These are phyloP conservation scores for Diaporthe batatas DNA, from an alignment of 2,329 filamentous ascomycete genomes.

Conservation along the genomic window DNA sequence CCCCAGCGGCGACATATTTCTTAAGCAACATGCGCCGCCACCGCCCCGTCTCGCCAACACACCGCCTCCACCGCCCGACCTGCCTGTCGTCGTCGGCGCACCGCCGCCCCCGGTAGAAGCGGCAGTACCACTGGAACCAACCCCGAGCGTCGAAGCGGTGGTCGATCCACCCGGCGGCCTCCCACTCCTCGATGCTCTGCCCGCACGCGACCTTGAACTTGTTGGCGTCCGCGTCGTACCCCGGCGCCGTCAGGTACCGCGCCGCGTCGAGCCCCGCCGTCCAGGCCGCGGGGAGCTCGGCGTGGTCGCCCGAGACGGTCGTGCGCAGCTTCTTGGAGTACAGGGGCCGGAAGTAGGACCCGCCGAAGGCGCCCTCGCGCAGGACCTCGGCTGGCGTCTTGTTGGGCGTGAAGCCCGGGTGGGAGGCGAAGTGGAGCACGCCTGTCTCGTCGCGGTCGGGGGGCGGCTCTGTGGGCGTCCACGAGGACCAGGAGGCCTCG, in stretches of 20 bases:
- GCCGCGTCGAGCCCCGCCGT: constrained; percentile 54
- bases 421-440: constrained; percentile 60
- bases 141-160: constrained; percentile 65
- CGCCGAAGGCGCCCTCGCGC: constrained; percentile 65
- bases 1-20: constrained; percentile 61
- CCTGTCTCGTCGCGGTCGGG: constrained; percentile 58
- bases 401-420: constrained; percentile 63
- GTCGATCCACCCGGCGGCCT: constrained; percentile 67
- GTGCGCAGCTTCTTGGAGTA: constrained; percentile 57
- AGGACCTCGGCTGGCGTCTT: constrained; percentile 66
- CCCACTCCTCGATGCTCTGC: constrained; percentile 68
- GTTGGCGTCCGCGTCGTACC: constrained; percentile 63
- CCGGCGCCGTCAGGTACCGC: constrained; percentile 54
- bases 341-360: constrained; percentile 64
- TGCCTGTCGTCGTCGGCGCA: constrained; percentile 67
- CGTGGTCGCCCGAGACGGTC: constrained; percentile 60
- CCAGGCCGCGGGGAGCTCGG: constrained; percentile 61
- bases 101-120: constrained; percentile 64
- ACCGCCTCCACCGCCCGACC: constrained; percentile 64
- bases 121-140: constrained; percentile 70
- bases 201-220: constrained; percentile 66
- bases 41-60: constrained; percentile 64
- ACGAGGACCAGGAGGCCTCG: constrained; percentile 57
- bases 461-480: constrained; percentile 54
- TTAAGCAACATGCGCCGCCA: constrained; percentile 66